These are phyloP conservation scores for Apiospora rasikravindrae DNA, from an alignment of 2,329 filamentous ascomycete genomes.

Conservation along the genomic window DNA sequence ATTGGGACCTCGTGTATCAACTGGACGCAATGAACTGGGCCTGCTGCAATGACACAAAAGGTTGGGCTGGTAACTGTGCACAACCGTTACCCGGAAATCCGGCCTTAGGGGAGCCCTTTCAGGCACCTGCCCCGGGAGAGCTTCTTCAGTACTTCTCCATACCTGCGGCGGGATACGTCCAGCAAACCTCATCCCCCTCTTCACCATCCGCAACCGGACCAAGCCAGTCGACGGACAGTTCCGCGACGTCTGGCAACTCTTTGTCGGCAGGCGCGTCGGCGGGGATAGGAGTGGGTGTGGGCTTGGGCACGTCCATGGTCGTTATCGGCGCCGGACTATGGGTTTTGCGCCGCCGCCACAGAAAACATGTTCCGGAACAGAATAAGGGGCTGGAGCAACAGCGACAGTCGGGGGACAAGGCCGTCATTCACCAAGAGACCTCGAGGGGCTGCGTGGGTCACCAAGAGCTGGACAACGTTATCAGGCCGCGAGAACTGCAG, in stretches of 20 bases:
- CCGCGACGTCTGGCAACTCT: neutral
- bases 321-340: neutral
- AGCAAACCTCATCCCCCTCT: neutral
- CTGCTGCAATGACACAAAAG: neutral
- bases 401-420: neutral
- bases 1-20: neutral
- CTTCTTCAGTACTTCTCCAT: neutral
- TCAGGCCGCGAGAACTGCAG: neutral
- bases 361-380: neutral
- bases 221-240: neutral
- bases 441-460: neutral
- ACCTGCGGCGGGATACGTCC: neutral
- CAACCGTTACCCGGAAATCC: neutral
- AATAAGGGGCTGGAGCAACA: neutral
- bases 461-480: neutral
- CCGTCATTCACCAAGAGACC: neutral
- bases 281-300: neutral
- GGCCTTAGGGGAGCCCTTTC: neutral
- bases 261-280: neutral
- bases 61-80: neutral
- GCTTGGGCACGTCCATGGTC: neutral
- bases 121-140: neutral
- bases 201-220: neutral
- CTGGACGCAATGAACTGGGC: neutral
- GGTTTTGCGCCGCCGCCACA: neutral